phyloP scores from a whole-genome alignment of 2,329 filamentous ascomycete species.

The Biscogniauxia mediterranea region DNA sequence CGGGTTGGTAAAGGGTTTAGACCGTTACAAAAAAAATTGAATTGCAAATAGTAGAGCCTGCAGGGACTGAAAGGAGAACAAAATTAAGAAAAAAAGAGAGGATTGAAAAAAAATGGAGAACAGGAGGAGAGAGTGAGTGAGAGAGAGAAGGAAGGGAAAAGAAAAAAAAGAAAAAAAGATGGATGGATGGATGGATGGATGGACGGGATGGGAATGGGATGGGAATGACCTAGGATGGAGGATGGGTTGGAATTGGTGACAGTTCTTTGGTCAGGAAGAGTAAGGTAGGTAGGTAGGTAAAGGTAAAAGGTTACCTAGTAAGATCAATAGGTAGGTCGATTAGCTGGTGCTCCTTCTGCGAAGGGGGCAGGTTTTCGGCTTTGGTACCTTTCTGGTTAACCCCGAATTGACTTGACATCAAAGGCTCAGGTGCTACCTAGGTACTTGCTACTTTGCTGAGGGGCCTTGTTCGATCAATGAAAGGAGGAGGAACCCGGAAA shows the following conservation, averaged over 20 bases:
- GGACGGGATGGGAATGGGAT: neutral
- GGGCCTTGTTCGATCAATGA: neutral
- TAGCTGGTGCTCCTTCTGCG: neutral
- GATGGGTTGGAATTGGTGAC: neutral
- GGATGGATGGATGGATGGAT: constrained; percentile 5
- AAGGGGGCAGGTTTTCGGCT: neutral
- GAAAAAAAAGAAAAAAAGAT: constrained; percentile 36
- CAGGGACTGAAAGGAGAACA: constrained; percentile 7
- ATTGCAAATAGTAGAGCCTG: neutral
- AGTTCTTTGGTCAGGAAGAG: neutral
- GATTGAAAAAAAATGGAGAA: constrained; percentile 16
- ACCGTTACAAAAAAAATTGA: neutral
- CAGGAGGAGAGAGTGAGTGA: constrained; percentile 7
- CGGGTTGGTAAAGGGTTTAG: neutral
- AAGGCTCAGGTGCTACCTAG: neutral
- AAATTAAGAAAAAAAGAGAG: constrained; percentile 8
- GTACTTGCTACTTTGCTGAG: no score
- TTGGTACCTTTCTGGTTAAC: neutral
- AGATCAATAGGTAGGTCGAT: neutral
- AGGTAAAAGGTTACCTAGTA: no score
- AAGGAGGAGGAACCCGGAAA: neutral
- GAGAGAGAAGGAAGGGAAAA: constrained; percentile 10
- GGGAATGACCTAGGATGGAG: neutral
- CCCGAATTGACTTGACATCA: neutral
- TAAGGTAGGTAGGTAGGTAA: neutral